Evolutionary conservation across 2,329 filamentous ascomycete genomes (phyloP).

Genomic region (Trichoderma afroharzianum): DNA sequence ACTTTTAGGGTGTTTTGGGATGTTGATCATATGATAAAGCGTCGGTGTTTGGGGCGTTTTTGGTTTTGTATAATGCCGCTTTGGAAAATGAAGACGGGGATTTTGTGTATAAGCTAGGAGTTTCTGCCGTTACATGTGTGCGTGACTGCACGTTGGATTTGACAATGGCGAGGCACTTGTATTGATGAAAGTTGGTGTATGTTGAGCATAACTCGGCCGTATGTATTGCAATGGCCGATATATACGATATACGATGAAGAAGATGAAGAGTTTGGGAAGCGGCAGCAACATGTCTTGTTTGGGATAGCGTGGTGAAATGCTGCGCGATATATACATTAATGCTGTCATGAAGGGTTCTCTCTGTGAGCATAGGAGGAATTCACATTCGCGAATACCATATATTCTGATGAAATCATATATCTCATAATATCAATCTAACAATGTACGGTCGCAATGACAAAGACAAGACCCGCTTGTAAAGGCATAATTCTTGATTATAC

Average conservation of each 20-base stretch:
- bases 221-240: background rate
- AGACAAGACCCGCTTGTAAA: background rate
- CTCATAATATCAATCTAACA: background rate
- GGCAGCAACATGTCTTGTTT: background rate
- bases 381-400: background rate
- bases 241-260: background rate
- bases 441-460: background rate
- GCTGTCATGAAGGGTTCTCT: background rate
- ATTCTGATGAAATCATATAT: background rate
- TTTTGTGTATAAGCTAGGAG: background rate
- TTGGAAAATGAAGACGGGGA: background rate
- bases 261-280: background rate
- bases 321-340: background rate
- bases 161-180: background rate
- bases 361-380: background rate
- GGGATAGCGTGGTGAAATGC: background rate
- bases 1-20: background rate
- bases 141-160: background rate
- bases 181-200: background rate
- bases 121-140: background rate
- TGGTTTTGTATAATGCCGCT: background rate
- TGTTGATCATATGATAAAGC: background rate
- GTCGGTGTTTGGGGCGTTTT: conserved; percentile 11
- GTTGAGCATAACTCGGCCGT: background rate
- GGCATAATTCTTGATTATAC: conserved; percentile 24